Evolutionary conservation across 1,284 basidiomycete species (phyloP).

Genomic region (Marasmius sp.): DNA sequence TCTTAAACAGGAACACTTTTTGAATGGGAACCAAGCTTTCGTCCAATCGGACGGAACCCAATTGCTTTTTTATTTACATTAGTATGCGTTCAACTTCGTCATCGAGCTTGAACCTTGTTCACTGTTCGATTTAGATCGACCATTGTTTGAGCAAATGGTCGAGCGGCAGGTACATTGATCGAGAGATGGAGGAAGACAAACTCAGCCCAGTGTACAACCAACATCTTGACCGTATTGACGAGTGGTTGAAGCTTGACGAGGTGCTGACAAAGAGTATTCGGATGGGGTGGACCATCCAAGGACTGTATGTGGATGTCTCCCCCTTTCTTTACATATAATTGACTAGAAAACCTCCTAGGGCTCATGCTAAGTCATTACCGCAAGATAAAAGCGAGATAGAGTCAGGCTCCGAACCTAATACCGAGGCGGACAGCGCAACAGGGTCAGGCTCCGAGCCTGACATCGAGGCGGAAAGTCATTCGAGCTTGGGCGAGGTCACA

Average conservation of each 20-base stretch:
- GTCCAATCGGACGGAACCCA: too few relatives aligned
- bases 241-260: background rate
- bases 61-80: too few relatives aligned
- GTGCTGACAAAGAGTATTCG: background rate
- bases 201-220: background rate
- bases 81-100: too few relatives aligned
- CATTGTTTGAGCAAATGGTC: background rate
- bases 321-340: background rate
- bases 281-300: background rate
- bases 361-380: too few relatives aligned
- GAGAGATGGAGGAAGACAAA: background rate
- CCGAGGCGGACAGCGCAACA: too few relatives aligned
- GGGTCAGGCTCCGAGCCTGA: too few relatives aligned
- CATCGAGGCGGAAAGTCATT: too few relatives aligned
- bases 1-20: background rate
- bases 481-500: too few relatives aligned
- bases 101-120: too few relatives aligned
- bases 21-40: too few relatives aligned
- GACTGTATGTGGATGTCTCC: background rate
- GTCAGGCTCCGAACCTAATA: too few relatives aligned
- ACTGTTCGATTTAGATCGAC: background rate
- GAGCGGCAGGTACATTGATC: background rate
- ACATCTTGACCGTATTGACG: background rate
- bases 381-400: background rate
- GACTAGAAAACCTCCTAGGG: too few relatives aligned